These are phyloP conservation scores for Vickermania ingenoplastis DNA, from an alignment of 208 protist species.

Conservation along the genomic window DNA sequence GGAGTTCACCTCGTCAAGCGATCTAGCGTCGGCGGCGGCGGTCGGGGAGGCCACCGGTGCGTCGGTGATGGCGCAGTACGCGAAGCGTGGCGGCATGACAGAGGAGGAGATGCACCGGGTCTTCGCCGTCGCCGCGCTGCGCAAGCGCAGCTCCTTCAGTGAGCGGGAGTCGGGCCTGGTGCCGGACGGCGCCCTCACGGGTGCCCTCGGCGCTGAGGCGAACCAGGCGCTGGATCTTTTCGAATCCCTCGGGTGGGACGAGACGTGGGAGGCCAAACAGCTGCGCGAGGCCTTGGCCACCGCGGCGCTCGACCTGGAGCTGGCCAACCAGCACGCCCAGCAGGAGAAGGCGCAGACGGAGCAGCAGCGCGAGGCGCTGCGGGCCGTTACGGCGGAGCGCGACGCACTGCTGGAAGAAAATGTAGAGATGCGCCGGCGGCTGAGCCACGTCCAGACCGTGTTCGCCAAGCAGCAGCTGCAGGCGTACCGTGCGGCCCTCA, in stretches of 20 bases:
- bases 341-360: conserved; percentile 60
- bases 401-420: conserved; percentile 78
- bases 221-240: conserved; percentile 45
- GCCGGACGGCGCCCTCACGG: neutral
- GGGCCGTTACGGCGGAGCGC: conserved; percentile 39
- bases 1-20: conserved; percentile 23
- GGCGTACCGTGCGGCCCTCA: conserved; percentile 35
- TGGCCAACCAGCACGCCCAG: conserved; percentile 60
- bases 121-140: conserved; percentile 55
- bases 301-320: conserved; percentile 71
- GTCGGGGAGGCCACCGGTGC: conserved; percentile 9
- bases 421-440: conserved; percentile 54
- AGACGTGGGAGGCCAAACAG: conserved; percentile 58
- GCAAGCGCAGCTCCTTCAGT: conserved; percentile 11
- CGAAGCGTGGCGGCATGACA: conserved; percentile 24
- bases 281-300: conserved; percentile 73
- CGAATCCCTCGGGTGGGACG: conserved; percentile 68
- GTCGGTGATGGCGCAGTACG: neutral
- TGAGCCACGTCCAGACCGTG: conserved; percentile 74
- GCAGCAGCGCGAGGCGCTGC: conserved; percentile 21
- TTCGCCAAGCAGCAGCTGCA: conserved; percentile 84
- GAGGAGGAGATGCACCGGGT: conserved; percentile 64
- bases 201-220: neutral
- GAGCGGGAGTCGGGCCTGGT: neutral
- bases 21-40: conserved; percentile 22